Conservation (phyloP, 306 rosid species). For the Trifolium fragiferum region DNA sequence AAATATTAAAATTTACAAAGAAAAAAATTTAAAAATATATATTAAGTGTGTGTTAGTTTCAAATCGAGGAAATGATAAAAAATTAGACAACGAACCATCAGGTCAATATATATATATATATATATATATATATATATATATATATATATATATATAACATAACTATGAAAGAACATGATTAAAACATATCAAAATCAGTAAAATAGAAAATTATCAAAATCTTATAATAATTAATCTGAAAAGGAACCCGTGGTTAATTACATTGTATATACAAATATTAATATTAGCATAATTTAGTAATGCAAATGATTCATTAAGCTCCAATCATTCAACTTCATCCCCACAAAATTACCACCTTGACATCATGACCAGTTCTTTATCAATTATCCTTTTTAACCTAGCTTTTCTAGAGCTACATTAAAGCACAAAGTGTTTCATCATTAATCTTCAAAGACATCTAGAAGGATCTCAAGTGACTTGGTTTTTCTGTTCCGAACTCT, state of each 20-base stretch:
- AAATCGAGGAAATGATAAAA: no score
- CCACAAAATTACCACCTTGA: slow-evolving; percentile 36
- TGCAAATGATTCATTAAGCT: slow-evolving; percentile 25
- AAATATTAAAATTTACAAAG: no score
- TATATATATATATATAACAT: no score
- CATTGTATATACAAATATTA: slow-evolving; percentile 42
- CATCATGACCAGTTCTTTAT: slow-evolving; percentile 7
- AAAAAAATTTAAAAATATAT: neutral
- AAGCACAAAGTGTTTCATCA: slow-evolving; percentile 27
- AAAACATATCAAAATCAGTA: neutral
- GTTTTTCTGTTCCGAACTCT: slow-evolving; percentile 68
- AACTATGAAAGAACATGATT: neutral
- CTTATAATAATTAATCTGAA: neutral
- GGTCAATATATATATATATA: no score
- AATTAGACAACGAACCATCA: no score
- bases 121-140: no score
- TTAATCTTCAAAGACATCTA: slow-evolving; percentile 51
- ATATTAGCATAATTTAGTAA: slow-evolving; percentile 12
- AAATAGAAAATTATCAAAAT: no score
- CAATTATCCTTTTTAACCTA: slow-evolving; percentile 14
- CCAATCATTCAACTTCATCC: slow-evolving; percentile 38
- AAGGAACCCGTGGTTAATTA: slow-evolving; percentile 26
- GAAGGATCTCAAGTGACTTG: slow-evolving; percentile 81
- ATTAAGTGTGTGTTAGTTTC: neutral
- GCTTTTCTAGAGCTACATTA: slow-evolving; percentile 40